phyloP scores from a whole-genome alignment of 1,284 basidiomycete genomes.

The Boletus smithii region DNA sequence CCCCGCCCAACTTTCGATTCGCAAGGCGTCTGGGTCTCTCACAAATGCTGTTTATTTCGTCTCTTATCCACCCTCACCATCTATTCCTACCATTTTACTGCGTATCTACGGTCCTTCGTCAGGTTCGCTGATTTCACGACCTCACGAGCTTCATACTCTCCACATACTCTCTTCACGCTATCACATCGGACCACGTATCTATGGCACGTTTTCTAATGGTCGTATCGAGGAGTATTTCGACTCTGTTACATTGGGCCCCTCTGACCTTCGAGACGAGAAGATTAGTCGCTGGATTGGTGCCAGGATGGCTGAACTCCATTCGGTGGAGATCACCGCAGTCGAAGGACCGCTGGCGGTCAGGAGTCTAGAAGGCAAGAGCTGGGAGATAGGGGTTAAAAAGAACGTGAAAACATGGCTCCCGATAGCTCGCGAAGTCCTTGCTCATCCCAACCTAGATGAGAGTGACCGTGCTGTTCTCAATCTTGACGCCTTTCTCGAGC shows the following conservation, averaged over 20 bases:
- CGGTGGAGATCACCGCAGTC: slow-evolving; percentile 76
- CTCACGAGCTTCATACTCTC: slow-evolving; percentile 80
- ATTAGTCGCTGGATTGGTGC: slow-evolving; percentile 83
- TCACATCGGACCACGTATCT: slow-evolving; percentile 85
- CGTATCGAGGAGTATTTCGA: slow-evolving; percentile 93
- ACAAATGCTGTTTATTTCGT: slow-evolving; percentile 97
- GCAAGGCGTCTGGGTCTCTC: slow-evolving; percentile 85
- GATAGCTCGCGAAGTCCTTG: slow-evolving; percentile 61
- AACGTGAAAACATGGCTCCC: slow-evolving; percentile 65
- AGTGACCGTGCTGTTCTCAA: slow-evolving; percentile 49
- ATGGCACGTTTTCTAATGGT: slow-evolving; percentile 92
- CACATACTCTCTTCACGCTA: slow-evolving; percentile 85
- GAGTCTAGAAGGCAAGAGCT: slow-evolving; percentile 45
- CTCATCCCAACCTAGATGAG: slow-evolving; percentile 47
- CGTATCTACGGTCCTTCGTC: slow-evolving; percentile 90
- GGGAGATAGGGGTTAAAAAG: slow-evolving; percentile 57
- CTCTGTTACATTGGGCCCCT: slow-evolving; percentile 71
- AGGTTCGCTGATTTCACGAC: slow-evolving; percentile 78
- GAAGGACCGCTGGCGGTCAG: slow-evolving; percentile 41
- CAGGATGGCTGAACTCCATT: slow-evolving; percentile 91
- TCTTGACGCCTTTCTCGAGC: slow-evolving; percentile 57
- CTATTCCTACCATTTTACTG: slow-evolving; percentile 68
- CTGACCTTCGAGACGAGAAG: slow-evolving; percentile 71
- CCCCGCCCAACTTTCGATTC: slow-evolving; percentile 56
- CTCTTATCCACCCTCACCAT: slow-evolving; percentile 54